These are phyloP conservation scores for Boletus bicolor DNA, from an alignment of 768 basidiomycete species.

Conservation along the genomic window DNA sequence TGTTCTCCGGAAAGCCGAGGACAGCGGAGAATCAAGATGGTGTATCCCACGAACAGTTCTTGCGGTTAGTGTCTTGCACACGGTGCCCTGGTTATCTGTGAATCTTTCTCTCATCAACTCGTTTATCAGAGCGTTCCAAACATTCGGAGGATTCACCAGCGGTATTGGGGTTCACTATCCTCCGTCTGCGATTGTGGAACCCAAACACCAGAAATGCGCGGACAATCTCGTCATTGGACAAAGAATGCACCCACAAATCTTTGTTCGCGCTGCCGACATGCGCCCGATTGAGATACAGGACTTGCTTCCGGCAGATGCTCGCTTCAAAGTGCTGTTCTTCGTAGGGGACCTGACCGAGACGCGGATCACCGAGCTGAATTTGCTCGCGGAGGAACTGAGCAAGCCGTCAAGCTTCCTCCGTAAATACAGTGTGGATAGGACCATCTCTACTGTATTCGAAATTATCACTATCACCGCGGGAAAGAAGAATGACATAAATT, in stretches of 20 bases:
- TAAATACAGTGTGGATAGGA: slow-evolving; percentile 24
- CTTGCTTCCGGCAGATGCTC: slow-evolving; percentile 35
- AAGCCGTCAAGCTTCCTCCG: slow-evolving; percentile 27
- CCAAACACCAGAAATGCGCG: slow-evolving; percentile 31
- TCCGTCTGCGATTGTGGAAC: slow-evolving; percentile 35
- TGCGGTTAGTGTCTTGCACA: slow-evolving; percentile 22
- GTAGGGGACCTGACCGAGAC: slow-evolving; percentile 26
- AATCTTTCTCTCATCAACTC: background rate
- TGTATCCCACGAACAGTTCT: slow-evolving; percentile 34
- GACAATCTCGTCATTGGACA: slow-evolving; percentile 34
- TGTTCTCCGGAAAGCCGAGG: slow-evolving; percentile 68
- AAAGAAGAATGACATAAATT: slow-evolving; percentile 34
- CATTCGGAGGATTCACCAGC: slow-evolving; percentile 37
- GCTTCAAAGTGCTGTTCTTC: slow-evolving; percentile 40
- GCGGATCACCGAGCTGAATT: slow-evolving; percentile 20
- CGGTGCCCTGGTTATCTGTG: background rate
- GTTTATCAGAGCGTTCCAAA: slow-evolving; percentile 33
- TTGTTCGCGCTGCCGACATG: slow-evolving; percentile 36
- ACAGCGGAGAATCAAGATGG: slow-evolving; percentile 40
- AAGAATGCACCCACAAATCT: slow-evolving; percentile 36
- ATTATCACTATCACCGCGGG: slow-evolving; percentile 27
- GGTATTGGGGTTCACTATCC: slow-evolving; percentile 41
- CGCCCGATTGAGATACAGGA: slow-evolving; percentile 41
- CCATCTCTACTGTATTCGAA: slow-evolving; percentile 31
- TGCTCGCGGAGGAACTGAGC: slow-evolving; percentile 28